Percentiles rank a stretch among this genome's conserved stretches.
Conservation (phyloP, 345 rosid species). For the Heritiera fomes region DNA sequence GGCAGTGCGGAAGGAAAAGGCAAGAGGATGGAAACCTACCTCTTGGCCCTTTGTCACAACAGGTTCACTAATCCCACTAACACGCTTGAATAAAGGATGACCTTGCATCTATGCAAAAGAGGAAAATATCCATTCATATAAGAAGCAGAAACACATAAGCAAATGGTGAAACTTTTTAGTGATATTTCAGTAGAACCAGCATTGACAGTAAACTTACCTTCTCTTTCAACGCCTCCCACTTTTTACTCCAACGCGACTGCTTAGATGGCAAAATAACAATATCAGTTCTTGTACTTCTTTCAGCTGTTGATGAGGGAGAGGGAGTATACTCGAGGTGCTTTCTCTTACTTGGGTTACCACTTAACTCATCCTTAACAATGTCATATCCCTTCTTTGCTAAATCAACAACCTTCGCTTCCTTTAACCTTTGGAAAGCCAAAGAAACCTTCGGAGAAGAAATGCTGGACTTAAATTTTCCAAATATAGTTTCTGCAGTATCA, state of each 20-base stretch:
- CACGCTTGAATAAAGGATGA: slow-evolving; percentile 65
- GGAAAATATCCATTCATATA: slow-evolving; percentile 5
- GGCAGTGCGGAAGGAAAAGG: neutral
- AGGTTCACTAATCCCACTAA: slow-evolving; percentile 76
- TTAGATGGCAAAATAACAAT: slow-evolving; percentile 58
- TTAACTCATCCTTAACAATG: slow-evolving; percentile 82
- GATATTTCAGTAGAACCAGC: neutral
- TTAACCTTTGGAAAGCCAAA: slow-evolving; percentile 59
- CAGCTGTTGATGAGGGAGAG: slow-evolving; percentile 60
- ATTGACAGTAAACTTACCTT: slow-evolving; percentile 44
- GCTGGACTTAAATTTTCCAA: slow-evolving; percentile 64
- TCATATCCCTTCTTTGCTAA: slow-evolving; percentile 86
- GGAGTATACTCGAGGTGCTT: slow-evolving; percentile 85
- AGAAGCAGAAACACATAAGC: slow-evolving; percentile 7
- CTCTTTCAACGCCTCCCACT: slow-evolving; percentile 65
- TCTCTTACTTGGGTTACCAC: slow-evolving; percentile 58
- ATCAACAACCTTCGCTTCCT: slow-evolving; percentile 69
- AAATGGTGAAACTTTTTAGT: neutral
- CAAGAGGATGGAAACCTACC: slow-evolving; percentile 42
- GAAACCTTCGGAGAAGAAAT: slow-evolving; percentile 69
- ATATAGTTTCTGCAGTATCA: slow-evolving; percentile 55
- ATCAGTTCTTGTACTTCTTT: slow-evolving; percentile 80
- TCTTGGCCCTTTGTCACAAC: slow-evolving; percentile 87
- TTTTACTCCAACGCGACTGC: slow-evolving; percentile 75
- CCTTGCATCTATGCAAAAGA: slow-evolving; percentile 59